Evolutionary conservation across 768 basidiomycete species (phyloP), one percentile per base, ranked within the genome.

Genomic region (Lentinula boryana): DNA sequence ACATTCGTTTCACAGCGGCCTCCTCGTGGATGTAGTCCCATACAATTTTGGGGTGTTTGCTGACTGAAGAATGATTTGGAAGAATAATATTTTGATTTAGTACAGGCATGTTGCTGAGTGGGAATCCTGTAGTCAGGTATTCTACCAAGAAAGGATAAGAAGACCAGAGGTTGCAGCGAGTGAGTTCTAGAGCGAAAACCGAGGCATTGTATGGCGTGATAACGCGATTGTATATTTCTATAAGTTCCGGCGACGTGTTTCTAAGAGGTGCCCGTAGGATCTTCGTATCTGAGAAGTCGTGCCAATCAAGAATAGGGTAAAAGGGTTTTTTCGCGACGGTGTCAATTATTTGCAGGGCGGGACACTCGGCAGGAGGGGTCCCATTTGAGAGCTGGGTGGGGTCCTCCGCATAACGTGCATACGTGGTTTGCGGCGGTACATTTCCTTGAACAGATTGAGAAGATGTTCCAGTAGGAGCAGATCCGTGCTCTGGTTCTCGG

Each of bases 181-280:
- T 23, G 23, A 23, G 23, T 2, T 23, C 23, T 23, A 23, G 23
- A 23, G 23, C 23, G 23, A 23, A 23, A 23, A 23, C 23, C 23
- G 23, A 23, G 23, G 23, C 23, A 23, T 23, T 23, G 72, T 72
- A 46, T 71, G 84, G 4, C 62, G 84, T 1, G 84, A 85, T 64
- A 38, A 38, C 21, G 23, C 21, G n/a, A 32, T 41, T n/a, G 5
- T 8, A 46, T 10, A 56, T 13, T 16, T 38, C 38, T 18, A 1
- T 13, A 23, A 32, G 12, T 23, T 10, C 6, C 8, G 40, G 40
- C 15, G 52, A 16, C 5, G 52, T 53, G 13, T 33, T 53, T 8
- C 13, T 31, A 21, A 36, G n/a, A n/a, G 52, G 31, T 5, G 15
- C 4, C 7, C 33, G 32, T 5, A 12, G 10, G 1, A 1, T 21